Evolutionary conservation across 1,139 yeast genomes (phyloP), one percentile per base, ranked within the genome.

Genomic region (Saccharomyces hybrid): DNA sequence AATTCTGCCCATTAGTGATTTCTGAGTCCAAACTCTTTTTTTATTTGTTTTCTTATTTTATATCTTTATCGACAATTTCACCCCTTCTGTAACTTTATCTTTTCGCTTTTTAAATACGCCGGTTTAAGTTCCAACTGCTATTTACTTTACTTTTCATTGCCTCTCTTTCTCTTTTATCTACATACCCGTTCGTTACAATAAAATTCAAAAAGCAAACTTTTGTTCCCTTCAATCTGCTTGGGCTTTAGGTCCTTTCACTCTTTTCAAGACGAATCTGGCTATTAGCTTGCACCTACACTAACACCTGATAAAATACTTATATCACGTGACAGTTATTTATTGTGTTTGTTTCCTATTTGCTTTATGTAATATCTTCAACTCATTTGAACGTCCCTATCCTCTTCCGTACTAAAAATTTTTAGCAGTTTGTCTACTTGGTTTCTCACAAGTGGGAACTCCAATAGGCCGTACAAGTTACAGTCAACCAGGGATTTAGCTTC

Each of bases 401-500:
- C 25, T 16, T 38, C 44, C 20, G 20, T 20, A 20, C 44, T 16
- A 5, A 38, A 16, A 5, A 8, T 11, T n/a, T 38, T 38, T 20
- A 38, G 11, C 0, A 38, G 44, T 26, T 48, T 20, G 4, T 20
- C 20, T 20, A 20, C 20, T 20, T 20, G 20, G 20, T 20, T 20
- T 20, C 49, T 48, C n/a, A 27, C 38, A 9, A 28, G 5, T 2
- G 56, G 47, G 42, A 54, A 57, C 3, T 38, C 44, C 4, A 38
- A 11, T 8, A 38, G 14, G 28, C 28, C n/a, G 23, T 42, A 46
- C n/a, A 57, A 27, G 30, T 56, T 54, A 5, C 26, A 14, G 8
- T 46, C 14, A 23, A 58, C 13, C 44, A 38, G 11, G 4, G 7
- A 38, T 14, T 30, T 7, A 8, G 57, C 57, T 48, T 63, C 60